Base-by-base conservation (phyloP, 2,329 filamentous ascomycete species). In the Rutstroemia sp. region DNA sequence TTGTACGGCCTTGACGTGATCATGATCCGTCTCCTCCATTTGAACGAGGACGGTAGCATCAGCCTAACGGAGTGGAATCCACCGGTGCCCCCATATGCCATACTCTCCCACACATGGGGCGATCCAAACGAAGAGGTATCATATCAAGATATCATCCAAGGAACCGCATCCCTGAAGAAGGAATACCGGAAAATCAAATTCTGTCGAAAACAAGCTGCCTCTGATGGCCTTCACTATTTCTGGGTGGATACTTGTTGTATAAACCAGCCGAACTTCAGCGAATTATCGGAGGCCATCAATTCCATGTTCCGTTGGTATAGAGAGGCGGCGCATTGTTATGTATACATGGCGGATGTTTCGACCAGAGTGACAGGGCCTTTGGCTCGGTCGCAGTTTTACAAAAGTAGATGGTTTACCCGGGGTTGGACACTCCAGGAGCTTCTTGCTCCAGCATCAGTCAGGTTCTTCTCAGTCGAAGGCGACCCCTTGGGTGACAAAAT, bases 201-300 rank as follows among this genome's bases (percentile, higher is more conserved):
- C 4, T 27, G 25, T 27, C 25, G 25, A 6, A 8, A 58, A 50
- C 60, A 61, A 27, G 56, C 58, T 4, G 44, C 10, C 19, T 45
- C 34, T 14, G 45, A 60, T 34, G 47, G 59, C n/a, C 50, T 57
- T 9, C 38, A 21, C 4, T 50, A 50, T 30, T 48, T 48, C 27
- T 62, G 57, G 59, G 48, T 61, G 1, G 60, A 62, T 39, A 63
- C 58, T 6, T 63, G 61, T 41, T 62, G 58, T 51, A 63, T 63
- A 44, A 56, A 63, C 19, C 61, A 63, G 50, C 25, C 45, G 3
- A 54, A 48, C 42, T 37, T 10, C 12, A 21, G 25, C 10, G 57
- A 63, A 46, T 56, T 61, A 21, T n/a, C 16, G 30, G 52, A 60
- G 19, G 57, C 58, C 10, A 59, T 62, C 38, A 61, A 59, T 46